Conservation (phyloP, 169 alveolate genomes). For the Cryptosporidium sp. region DNA sequence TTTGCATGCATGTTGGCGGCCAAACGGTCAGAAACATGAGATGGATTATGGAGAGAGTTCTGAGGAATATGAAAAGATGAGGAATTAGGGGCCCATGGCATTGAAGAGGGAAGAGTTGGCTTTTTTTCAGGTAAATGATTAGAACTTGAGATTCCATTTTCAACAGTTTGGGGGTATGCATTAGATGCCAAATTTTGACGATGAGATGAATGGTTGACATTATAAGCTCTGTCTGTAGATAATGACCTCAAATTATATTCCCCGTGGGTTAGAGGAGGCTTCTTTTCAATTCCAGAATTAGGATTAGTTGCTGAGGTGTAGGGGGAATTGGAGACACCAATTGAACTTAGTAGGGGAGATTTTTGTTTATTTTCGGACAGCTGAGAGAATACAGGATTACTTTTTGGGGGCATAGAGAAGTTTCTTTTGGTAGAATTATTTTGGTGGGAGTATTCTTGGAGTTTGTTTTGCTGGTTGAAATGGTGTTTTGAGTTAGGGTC, state of each 20-base stretch:
- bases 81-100: neutral
- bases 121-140: neutral
- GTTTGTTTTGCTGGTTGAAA: neutral
- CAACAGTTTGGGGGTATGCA: neutral
- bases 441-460: neutral
- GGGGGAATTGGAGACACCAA: neutral
- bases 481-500: neutral
- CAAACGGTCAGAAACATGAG: neutral
- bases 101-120: neutral
- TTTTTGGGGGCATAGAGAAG: constrained; percentile 31
- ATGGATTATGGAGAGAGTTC: neutral
- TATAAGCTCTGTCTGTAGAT: constrained; percentile 51
- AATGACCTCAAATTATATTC: neutral
- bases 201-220: neutral
- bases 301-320: neutral
- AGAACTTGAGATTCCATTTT: neutral
- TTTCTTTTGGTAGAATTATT: constrained; percentile 19
- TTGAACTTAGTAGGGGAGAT: neutral
- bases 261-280: neutral
- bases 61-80: neutral
- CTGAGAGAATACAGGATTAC: neutral
- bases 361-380: neutral
- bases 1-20: constrained; percentile 1
- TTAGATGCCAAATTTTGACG: neutral
- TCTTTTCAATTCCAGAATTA: neutral